Percentiles rank a stretch among this genome's conserved stretches.
Conservation (phyloP, 306 rosid species). For the Castanopsis chinensis region DNA sequence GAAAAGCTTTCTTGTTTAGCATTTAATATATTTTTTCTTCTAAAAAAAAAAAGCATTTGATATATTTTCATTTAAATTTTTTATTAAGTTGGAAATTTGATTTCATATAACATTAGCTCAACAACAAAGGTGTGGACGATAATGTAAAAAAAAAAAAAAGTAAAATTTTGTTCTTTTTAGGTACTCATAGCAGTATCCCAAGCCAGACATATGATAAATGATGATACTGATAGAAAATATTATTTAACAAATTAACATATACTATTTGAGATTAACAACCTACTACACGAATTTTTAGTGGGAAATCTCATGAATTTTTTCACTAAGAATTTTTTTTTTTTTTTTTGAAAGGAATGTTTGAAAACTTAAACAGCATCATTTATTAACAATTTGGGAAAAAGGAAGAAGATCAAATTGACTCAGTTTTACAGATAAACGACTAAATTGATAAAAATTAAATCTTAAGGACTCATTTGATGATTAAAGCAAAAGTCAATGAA, state of each 20-base stretch:
- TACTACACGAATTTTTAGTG: too few species aligned
- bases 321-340: too few species aligned
- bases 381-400: too few species aligned
- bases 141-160: background rate
- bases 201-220: background rate
- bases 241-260: background rate
- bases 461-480: too few species aligned
- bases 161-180: background rate
- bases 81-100: background rate
- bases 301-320: too few species aligned
- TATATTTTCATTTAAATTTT: background rate
- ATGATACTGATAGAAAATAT: background rate
- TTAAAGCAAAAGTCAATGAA: too few species aligned
- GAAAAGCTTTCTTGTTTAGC: background rate
- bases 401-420: too few species aligned
- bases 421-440: too few species aligned
- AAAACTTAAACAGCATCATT: too few species aligned
- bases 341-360: too few species aligned
- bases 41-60: background rate
- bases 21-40: background rate
- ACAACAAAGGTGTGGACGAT: background rate
- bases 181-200: background rate
- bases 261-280: background rate
- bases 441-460: too few species aligned
- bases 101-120: background rate